These are phyloP conservation scores for Boechera stricta DNA, from an alignment of 345 rosid genomes.

Conservation along the genomic window DNA sequence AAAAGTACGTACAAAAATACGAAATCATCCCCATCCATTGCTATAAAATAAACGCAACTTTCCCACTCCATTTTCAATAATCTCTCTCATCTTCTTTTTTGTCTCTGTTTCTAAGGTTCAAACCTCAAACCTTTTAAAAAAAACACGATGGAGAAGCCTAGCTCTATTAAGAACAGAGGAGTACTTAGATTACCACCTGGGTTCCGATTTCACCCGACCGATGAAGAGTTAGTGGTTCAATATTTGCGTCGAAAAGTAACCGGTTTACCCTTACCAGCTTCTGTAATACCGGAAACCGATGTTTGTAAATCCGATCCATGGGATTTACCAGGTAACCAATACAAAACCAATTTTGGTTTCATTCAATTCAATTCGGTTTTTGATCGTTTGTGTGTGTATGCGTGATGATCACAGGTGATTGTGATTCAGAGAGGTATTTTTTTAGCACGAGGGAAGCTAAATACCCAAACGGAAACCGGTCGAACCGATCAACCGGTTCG, in stretches of 20 bases:
- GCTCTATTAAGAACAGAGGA: constrained; percentile 63
- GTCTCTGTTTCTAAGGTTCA: background rate
- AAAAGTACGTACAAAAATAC: background rate
- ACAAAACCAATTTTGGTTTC: background rate
- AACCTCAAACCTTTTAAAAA: background rate
- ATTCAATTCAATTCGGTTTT: background rate
- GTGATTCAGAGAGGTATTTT: constrained; percentile 86
- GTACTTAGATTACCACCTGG: constrained; percentile 80
- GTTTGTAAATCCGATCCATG: constrained; percentile 93
- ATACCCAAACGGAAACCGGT: constrained; percentile 87
- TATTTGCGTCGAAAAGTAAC: constrained; percentile 71
- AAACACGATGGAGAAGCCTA: constrained; percentile 57
- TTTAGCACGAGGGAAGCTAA: constrained; percentile 88
- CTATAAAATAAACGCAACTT: constrained; percentile 35
- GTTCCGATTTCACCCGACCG: constrained; percentile 92
- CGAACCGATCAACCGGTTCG: constrained; percentile 80
- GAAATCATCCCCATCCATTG: constrained; percentile 12
- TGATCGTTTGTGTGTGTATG: background rate
- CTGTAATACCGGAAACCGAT: constrained; percentile 86
- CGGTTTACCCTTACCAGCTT: constrained; percentile 77
- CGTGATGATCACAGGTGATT: constrained; percentile 58
- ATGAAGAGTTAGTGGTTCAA: constrained; percentile 83
- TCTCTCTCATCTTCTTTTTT: constrained; percentile 6
- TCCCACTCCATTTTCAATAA: constrained; percentile 22
- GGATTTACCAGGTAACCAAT: constrained; percentile 81